These are phyloP conservation scores for Ganoderma lucidum DNA, from an alignment of 1,284 basidiomycete genomes.

Conservation along the genomic window DNA sequence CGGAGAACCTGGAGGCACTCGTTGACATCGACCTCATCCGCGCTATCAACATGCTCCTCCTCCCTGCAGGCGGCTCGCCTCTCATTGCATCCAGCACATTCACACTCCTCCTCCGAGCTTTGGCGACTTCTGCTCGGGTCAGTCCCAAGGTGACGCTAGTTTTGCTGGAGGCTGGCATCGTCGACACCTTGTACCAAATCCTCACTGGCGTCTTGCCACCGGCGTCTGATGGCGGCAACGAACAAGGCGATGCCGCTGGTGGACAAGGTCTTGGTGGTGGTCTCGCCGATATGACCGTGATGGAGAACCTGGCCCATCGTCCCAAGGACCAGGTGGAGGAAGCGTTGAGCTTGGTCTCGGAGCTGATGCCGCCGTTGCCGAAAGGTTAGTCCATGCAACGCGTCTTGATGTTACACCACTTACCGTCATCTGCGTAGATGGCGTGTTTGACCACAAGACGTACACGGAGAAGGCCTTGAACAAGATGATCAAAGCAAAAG, in stretches of 20 bases:
- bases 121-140: slow-evolving; percentile 86
- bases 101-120: slow-evolving; percentile 85
- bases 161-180: slow-evolving; percentile 90
- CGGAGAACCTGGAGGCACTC: slow-evolving; percentile 86
- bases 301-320: slow-evolving; percentile 95
- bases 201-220: slow-evolving; percentile 91
- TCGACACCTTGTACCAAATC: slow-evolving; percentile 91
- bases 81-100: slow-evolving; percentile 87
- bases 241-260: slow-evolving; percentile 67
- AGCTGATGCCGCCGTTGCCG: slow-evolving; percentile 90
- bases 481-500: slow-evolving; percentile 77
- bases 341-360: slow-evolving; percentile 85
- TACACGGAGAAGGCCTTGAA: slow-evolving; percentile 90
- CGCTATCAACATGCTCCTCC: slow-evolving; percentile 85
- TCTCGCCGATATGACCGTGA: slow-evolving; percentile 94
- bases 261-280: slow-evolving; percentile 86
- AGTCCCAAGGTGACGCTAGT: slow-evolving; percentile 88
- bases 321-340: slow-evolving; percentile 98
- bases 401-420: slow-evolving; percentile 17
- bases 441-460: slow-evolving; percentile 90
- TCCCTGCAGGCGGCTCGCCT: slow-evolving; percentile 88
- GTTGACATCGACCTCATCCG: slow-evolving; percentile 85
- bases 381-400: slow-evolving; percentile 64
- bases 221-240: slow-evolving; percentile 57
- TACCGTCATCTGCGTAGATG: slow-evolving; percentile 60